phyloP scores from a whole-genome alignment of 495 filamentous ascomycete genomes.

The Podospora fimiseda region DNA sequence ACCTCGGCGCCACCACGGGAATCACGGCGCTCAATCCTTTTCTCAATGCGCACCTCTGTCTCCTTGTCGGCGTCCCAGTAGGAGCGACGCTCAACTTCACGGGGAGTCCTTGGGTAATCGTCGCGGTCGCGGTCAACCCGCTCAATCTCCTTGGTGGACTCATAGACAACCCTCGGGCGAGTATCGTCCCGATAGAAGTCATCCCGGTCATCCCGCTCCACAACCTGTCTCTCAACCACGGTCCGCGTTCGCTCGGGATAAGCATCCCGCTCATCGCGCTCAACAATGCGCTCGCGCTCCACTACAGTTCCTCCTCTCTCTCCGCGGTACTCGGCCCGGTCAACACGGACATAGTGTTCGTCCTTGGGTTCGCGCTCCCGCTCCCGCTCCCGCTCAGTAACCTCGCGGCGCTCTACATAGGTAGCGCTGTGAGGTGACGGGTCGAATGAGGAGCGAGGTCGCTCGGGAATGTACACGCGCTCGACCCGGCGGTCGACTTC shows the following conservation, averaged over 20 bases:
- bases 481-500: conserved; percentile 44
- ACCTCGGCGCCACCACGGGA: conserved; percentile 35
- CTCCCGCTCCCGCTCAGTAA: conserved; percentile 34
- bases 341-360: conserved; percentile 25
- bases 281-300: conserved; percentile 29
- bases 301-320: conserved; percentile 29
- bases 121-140: conserved; percentile 23
- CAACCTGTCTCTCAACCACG: conserved; percentile 23
- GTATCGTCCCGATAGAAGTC: conserved; percentile 18
- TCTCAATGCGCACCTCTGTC: conserved; percentile 39
- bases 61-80: conserved; percentile 36
- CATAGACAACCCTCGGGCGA: conserved; percentile 30
- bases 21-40: conserved; percentile 36
- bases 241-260: conserved; percentile 19
- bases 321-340: conserved; percentile 23
- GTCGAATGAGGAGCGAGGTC: conserved; percentile 39
- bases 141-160: conserved; percentile 34
- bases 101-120: conserved; percentile 18
- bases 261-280: conserved; percentile 37
- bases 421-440: conserved; percentile 31
- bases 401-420: conserved; percentile 25
- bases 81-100: conserved; percentile 37
- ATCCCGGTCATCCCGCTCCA: conserved; percentile 28
- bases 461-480: conserved; percentile 39
- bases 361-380: conserved; percentile 39